phyloP scores from a whole-genome alignment of 148 eudicot species.

The Rhododendron williamsianum region DNA sequence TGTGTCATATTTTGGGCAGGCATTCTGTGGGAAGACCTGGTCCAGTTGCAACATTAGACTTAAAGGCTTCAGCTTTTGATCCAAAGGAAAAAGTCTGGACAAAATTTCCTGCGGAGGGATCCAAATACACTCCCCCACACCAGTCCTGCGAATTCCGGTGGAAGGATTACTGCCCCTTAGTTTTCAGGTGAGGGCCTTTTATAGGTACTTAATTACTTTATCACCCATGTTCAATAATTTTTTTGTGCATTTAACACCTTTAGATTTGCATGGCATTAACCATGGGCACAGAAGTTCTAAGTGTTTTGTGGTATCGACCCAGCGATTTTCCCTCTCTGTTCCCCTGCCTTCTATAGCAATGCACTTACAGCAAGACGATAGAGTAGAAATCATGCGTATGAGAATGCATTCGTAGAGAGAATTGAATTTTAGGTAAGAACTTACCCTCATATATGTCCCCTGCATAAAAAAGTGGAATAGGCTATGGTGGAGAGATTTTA shows the following conservation, averaged over 20 bases:
- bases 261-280: neutral
- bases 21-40: conserved; percentile 95
- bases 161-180: conserved; percentile 97
- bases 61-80: conserved; percentile 87
- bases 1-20: conserved; percentile 28
- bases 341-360: neutral
- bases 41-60: conserved; percentile 66
- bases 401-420: neutral
- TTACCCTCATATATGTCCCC: neutral
- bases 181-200: conserved; percentile 59
- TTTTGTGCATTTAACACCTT: neutral
- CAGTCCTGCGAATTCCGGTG: conserved; percentile 80
- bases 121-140: conserved; percentile 90
- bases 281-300: neutral
- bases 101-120: conserved; percentile 91
- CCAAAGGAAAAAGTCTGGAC: conserved; percentile 94
- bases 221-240: neutral
- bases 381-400: neutral
- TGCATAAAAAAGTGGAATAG: neutral
- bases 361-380: neutral
- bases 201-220: neutral
- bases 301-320: neutral
- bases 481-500: neutral
- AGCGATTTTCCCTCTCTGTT: neutral
- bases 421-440: neutral